Evolutionary conservation across 2,329 filamentous ascomycete genomes (phyloP), one percentile per base, ranked within the genome.

Genomic region (Hypoxylon sp.): DNA sequence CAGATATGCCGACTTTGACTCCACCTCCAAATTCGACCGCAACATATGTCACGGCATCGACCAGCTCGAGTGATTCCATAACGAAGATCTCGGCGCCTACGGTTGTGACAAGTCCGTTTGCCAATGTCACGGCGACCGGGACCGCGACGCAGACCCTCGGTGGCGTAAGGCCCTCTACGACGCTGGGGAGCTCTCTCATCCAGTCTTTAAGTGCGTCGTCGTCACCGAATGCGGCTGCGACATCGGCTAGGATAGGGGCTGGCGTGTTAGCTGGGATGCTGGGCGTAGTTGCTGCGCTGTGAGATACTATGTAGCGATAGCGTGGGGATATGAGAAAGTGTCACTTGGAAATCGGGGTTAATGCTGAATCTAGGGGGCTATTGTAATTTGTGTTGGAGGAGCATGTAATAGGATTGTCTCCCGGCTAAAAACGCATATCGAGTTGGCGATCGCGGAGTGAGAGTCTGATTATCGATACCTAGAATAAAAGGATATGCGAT

Each of bases 191-290:
- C 11, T 62, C 67, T 11, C 9, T 66, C 39, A 67, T 50, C 0
- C 52, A 65, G n/a, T 63, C 67, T 2, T 19, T 57, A 11, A 62
- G 51, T 37, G 17, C 39, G 24, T 54, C 51, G 39, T 57, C 69
- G 14, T 51, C 66, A 35, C 61, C 55, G 1, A 69, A 58, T 39
- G 72, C 63, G 5, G 73, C 69, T 2, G 71, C 70, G 37, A 70
- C 65, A 5, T 62, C 70, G 13, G 58, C 50, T 17, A 33, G 44
- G 19, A 13, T 71, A 1, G 71, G 70, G 1, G 69, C 65, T 5
- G 74, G 73, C 5, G 35, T 75, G 17, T 8, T 75, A 55, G 74
- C 67, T 47, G 74, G 72, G 10, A 51, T 76, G 9, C 11, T 73
- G 13, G 74, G 74, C 46, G 54, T 66, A 26, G 55, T 70, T 50